A percentile compares a stretch with the other conserved stretches of the same genome.
These are phyloP conservation scores for Thalassiosira mediterranea DNA, from an alignment of 352 stramenopile species.

Conservation along the genomic window DNA sequence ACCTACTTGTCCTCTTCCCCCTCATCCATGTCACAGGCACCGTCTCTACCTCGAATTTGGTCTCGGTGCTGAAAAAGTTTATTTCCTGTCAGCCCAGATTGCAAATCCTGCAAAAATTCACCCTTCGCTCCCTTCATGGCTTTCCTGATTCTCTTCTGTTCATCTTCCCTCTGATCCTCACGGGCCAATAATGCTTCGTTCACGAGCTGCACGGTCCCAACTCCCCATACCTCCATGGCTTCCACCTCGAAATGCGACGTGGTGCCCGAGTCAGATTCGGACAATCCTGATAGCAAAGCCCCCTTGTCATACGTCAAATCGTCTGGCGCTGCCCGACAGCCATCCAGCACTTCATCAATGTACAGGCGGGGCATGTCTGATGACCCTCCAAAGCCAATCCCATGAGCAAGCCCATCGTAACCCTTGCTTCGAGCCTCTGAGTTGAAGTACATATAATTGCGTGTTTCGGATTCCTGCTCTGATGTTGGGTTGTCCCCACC, in stretches of 20 bases:
- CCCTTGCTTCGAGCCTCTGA: constrained; percentile 65
- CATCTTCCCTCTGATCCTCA: constrained; percentile 56
- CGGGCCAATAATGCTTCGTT: constrained; percentile 53
- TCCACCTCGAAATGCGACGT: constrained; percentile 84
- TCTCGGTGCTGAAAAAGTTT: constrained; percentile 79
- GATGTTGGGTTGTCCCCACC: no score
- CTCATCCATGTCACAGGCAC: constrained; percentile 41
- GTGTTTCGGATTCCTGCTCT: constrained; percentile 15
- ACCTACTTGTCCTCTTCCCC: not conserved
- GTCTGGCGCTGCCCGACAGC: constrained; percentile 52
- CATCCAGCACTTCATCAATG: constrained; percentile 77
- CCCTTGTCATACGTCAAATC: constrained; percentile 81
- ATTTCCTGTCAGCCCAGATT: constrained; percentile 70
- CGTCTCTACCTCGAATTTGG: constrained; percentile 69
- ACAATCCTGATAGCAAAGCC: constrained; percentile 46
- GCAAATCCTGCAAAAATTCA: constrained; percentile 81
- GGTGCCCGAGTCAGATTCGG: constrained; percentile 20
- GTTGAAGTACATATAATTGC: constrained; percentile 85
- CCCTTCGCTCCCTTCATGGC: constrained; percentile 79
- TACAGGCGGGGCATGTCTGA: constrained; percentile 69
- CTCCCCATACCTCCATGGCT: constrained; percentile 77
- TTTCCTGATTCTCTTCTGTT: constrained; percentile 61
- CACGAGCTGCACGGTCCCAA: constrained; percentile 71
- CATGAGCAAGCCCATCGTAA: constrained; percentile 78
- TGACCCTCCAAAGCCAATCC: constrained; percentile 81